These are phyloP conservation scores for Cladorrhinum sp. DNA, from an alignment of 2,329 filamentous ascomycete genomes.

Conservation along the genomic window DNA sequence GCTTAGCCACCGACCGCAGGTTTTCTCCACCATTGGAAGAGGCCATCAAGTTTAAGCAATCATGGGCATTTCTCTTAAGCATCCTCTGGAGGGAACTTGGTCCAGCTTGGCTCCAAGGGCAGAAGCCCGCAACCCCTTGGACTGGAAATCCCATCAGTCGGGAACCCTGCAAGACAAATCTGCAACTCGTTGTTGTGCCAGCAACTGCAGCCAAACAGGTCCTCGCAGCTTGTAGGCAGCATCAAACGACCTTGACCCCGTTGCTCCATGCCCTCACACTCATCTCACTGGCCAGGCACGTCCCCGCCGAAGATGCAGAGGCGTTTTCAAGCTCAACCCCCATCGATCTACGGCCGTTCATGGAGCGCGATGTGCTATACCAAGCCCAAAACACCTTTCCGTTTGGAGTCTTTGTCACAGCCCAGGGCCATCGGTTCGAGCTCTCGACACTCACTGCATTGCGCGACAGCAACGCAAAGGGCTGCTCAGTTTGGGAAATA, in stretches of 20 bases:
- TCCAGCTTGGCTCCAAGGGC: constrained; percentile 37
- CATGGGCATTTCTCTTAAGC: constrained; percentile 39
- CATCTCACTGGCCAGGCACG: constrained; percentile 37
- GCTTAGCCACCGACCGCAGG: constrained; percentile 28
- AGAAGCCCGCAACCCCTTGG: constrained; percentile 35
- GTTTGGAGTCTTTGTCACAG: constrained; percentile 42
- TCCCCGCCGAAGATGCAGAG: constrained; percentile 34
- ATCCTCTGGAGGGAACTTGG: constrained; percentile 40
- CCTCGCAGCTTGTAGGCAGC: constrained; percentile 39
- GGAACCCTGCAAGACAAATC: constrained; percentile 35
- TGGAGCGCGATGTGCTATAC: constrained; percentile 23
- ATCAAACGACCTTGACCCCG: constrained; percentile 46
- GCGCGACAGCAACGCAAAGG: constrained; percentile 20
- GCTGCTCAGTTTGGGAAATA: constrained; percentile 40
- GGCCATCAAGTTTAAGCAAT: constrained; percentile 39
- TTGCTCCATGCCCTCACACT: constrained; percentile 47
- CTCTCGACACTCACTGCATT: constrained; percentile 27
- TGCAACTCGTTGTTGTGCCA: constrained; percentile 38
- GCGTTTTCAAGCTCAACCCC: constrained; percentile 41
- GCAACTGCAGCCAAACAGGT: constrained; percentile 31
- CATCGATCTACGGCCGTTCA: constrained; percentile 43
- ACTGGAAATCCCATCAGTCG: constrained; percentile 36
- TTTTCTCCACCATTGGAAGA: constrained; percentile 42
- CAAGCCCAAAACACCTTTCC: constrained; percentile 28
- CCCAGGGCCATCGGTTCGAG: constrained; percentile 33